phyloP scores from a whole-genome alignment of 2,329 filamentous ascomycete genomes.

The Eutypella sp. region DNA sequence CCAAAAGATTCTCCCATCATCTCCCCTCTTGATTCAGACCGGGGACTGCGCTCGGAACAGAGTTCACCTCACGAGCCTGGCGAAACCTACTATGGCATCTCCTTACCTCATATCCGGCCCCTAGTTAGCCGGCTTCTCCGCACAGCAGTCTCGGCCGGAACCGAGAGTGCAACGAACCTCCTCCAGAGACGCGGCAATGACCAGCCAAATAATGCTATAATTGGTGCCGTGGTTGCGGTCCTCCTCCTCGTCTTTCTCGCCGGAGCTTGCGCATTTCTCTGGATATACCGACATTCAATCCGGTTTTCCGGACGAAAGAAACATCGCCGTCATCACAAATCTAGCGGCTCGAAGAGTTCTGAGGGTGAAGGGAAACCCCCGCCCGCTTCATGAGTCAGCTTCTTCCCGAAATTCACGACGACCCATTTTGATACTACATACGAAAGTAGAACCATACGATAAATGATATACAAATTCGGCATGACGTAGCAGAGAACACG shows the following conservation, averaged over 20 bases:
- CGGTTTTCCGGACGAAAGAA: conserved; percentile 24
- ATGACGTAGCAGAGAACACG: too few species aligned
- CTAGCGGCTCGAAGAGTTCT: conserved; percentile 26
- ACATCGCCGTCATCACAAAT: conserved; percentile 17
- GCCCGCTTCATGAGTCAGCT: background rate
- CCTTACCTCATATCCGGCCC: background rate
- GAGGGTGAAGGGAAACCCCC: conserved; percentile 1
- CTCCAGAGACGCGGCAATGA: conserved; percentile 11
- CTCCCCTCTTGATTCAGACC: background rate
- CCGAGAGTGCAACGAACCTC: background rate
- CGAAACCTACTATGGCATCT: background rate
- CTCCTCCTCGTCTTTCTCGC: conserved; percentile 35
- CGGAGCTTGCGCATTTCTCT: conserved; percentile 32
- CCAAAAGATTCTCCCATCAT: background rate
- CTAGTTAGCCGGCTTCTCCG: background rate
- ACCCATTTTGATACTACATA: too few species aligned
- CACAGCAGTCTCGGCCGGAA: background rate
- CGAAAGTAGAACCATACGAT: too few species aligned
- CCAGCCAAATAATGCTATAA: conserved; percentile 35
- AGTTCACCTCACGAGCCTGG: background rate
- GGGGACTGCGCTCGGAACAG: background rate
- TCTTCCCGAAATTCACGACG: too few species aligned
- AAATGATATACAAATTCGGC: too few species aligned
- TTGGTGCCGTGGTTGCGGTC: conserved; percentile 39
- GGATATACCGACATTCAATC: conserved; percentile 35